A percentile compares a stretch with the other conserved stretches of the same genome.
Evolutionary conservation across 352 stramenopile genomes (phyloP).

Genomic region (Phytophthora foliorum): DNA sequence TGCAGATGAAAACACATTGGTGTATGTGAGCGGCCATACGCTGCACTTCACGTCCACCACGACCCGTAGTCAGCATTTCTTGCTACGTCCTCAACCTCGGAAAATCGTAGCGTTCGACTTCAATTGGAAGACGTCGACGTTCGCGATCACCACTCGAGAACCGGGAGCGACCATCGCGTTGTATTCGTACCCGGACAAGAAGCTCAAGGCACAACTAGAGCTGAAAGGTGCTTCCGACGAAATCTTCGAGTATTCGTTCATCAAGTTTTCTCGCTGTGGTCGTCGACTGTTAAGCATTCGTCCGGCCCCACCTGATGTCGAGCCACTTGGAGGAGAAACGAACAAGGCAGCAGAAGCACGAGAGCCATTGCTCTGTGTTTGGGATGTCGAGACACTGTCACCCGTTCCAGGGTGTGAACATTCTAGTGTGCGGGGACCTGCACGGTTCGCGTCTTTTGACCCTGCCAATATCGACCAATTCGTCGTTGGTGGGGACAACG

Average conservation of each 20-base stretch:
- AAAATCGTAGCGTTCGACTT: slow-evolving; percentile 72
- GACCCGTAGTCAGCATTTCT: slow-evolving; percentile 71
- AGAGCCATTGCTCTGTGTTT: slow-evolving; percentile 57
- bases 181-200: slow-evolving; percentile 85
- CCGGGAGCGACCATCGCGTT: slow-evolving; percentile 64
- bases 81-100: slow-evolving; percentile 61
- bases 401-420: slow-evolving; percentile 57
- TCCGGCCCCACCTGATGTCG: slow-evolving; percentile 11
- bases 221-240: slow-evolving; percentile 17
- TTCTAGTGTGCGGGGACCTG: slow-evolving; percentile 13
- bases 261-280: slow-evolving; percentile 81
- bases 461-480: slow-evolving; percentile 68
- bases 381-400: slow-evolving; percentile 65
- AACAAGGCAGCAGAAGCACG: slow-evolving; percentile 8
- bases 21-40: slow-evolving; percentile 66
- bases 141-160: slow-evolving; percentile 67
- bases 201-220: slow-evolving; percentile 64
- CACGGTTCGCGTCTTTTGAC: slow-evolving; percentile 80
- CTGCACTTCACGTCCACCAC: slow-evolving; percentile 78
- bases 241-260: slow-evolving; percentile 67
- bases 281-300: slow-evolving; percentile 63
- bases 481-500: slow-evolving; percentile 66
- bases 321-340: not conserved
- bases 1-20: slow-evolving; percentile 75
- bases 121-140: slow-evolving; percentile 63